Evolutionary conservation across 2,329 filamentous ascomycete species (phyloP), one percentile per base, ranked within the genome.

Genomic region (Xylaria sp.): DNA sequence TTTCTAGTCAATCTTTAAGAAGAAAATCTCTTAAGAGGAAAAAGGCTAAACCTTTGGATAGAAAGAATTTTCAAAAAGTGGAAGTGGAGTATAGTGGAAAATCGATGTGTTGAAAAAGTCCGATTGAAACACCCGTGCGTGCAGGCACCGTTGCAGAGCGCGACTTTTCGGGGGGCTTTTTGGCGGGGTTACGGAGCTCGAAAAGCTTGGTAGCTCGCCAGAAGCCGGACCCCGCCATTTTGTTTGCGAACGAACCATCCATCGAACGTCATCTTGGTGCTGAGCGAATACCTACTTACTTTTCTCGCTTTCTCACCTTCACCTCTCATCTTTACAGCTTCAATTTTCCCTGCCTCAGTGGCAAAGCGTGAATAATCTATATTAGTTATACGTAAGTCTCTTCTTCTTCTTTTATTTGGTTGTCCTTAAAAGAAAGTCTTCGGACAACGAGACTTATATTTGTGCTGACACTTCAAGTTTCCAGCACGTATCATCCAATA

Each of bases 201-300:
- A 31, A 52, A 65, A 48, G 56, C 39, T 39, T 46, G 39, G 37
- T 48, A 41, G 25, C 51, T 59, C 41, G 41, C n/a, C 54, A 62
- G 62, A 28, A 52, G 37, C 52, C 66, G 66, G 65, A 71, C 48
- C 71, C 71, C 66, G 57, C 64, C 63, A 71, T 65, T 57, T 69
- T 52, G 37, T 52, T 55, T 46, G 57, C 65, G 46, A 46, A 46
- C 41, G 34, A 64, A 23, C 34, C 34, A 37, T 37, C 52, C 48
- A 25, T 63, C 25, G 20, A 69, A 52, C 69, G 60, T 71, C 66
- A 66, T 65, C 50, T 46, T 44, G 20, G 50, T 57, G 55, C 25
- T 28, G 12, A 37, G 28, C 37, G 18, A 50, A 64, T 41, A 55
- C 23, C 28, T 52, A 28, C 23, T 37, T 52, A 31, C 37, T 25